Evolutionary conservation across 2,329 filamentous ascomycete genomes (phyloP), one percentile per base, ranked within the genome.

Genomic region (Fonsecaea pedrosoi): DNA sequence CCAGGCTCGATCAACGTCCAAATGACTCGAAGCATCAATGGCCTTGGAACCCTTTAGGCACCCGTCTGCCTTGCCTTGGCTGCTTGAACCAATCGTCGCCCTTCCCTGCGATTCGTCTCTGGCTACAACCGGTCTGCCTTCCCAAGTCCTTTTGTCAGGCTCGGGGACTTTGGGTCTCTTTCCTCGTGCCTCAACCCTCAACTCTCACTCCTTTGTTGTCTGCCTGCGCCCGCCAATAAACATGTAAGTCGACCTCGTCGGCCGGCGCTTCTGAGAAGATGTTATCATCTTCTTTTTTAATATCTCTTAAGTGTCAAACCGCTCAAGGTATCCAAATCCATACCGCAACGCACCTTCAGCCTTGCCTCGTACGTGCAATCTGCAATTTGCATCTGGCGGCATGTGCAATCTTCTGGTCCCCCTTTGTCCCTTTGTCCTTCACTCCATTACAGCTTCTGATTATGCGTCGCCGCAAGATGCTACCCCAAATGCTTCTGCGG

Each of bases 361-460:
- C 50, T 60, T 57, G 25, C 35, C 18, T 25, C 15, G 45, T 40
- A 30, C 25, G 25, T 2, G 25, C 3, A 25, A 25, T 25, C 25
- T 25, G 25, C 3, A 25, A 25, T 25, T 3, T 25, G 25, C 45
- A 3, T 15, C 55, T 45, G 7, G 25, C 37, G 54, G 12, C 54
- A 68, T 68, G 66, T 68, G 66, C 34, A 65, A 65, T 55, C 62
- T 68, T 2, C 45, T 68, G 10, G 37, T 68, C 15, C 66, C 66
- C 10, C 54, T 68, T 7, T 68, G 66, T 37, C 66, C 66, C 10
- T 65, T 68, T 37, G 66, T 68, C 12, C 62, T 68, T 15, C 58
- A 68, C 38, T 68, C 62, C n/a, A 45, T 62, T 35, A 42, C 62
- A n/a, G 15, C 32, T 34, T 54, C 50, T 4, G n/a, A 58, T n/a